phyloP scores from a whole-genome alignment of 768 basidiomycete species.

The Cantharellus anzutake region DNA sequence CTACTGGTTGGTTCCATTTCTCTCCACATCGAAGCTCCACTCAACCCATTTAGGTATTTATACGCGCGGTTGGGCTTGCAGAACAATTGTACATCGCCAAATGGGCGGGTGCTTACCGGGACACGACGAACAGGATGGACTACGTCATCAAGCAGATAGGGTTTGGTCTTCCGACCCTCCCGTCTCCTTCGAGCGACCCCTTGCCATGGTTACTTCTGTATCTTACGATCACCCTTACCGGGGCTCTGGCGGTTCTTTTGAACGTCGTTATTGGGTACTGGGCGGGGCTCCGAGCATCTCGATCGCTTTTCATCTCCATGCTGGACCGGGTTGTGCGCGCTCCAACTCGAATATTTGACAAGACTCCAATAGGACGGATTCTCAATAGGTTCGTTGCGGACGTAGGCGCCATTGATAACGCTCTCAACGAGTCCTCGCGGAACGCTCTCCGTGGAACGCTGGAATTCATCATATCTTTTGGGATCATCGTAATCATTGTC shows the following conservation, averaged over 20 bases:
- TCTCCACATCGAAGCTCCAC: constrained; percentile 26
- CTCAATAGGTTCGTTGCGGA: constrained; percentile 65
- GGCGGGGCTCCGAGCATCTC: constrained; percentile 44
- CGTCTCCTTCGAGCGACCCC: constrained; percentile 39
- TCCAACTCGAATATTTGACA: constrained; percentile 51
- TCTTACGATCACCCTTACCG: constrained; percentile 38
- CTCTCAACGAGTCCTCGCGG: constrained; percentile 36
- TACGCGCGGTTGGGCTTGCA: background rate
- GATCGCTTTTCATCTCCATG: constrained; percentile 31
- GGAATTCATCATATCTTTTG: constrained; percentile 43
- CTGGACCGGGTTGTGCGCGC: constrained; percentile 38
- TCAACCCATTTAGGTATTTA: constrained; percentile 17
- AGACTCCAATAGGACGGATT: constrained; percentile 58
- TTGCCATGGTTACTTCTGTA: constrained; percentile 49
- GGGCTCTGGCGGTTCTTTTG: constrained; percentile 32
- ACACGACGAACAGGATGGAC: background rate
- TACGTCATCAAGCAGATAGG: background rate
- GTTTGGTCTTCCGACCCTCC: constrained; percentile 19
- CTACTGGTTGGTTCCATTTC: constrained; percentile 32
- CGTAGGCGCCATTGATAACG: constrained; percentile 53
- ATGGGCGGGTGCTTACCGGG: constrained; percentile 46
- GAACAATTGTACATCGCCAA: constrained; percentile 41
- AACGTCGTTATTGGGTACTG: constrained; percentile 48
- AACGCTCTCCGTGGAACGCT: constrained; percentile 36
- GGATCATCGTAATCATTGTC: constrained; percentile 40